phyloP scores from a whole-genome alignment of 2,329 filamentous ascomycete species.

The Colletotrichum cordylinicola region DNA sequence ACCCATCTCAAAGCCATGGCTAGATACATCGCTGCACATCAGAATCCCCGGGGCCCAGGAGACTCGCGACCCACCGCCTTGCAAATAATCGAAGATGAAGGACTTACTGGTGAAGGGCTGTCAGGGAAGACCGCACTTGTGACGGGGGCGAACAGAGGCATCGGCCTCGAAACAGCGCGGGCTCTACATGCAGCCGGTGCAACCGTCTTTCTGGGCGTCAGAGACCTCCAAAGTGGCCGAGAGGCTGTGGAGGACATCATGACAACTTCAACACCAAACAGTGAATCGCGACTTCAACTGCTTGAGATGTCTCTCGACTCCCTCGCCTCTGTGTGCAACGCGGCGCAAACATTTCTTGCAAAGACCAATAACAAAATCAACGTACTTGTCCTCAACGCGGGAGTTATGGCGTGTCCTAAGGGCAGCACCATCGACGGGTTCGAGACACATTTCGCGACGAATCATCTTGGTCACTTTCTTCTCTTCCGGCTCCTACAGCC shows the following conservation, averaged over 20 bases:
- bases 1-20: neutral
- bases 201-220: constrained; percentile 37
- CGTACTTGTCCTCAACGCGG: constrained; percentile 37
- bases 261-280: neutral
- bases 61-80: constrained; percentile 46
- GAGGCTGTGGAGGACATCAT: constrained; percentile 26
- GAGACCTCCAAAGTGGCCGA: constrained; percentile 37
- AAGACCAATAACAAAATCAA: constrained; percentile 29
- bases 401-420: constrained; percentile 17
- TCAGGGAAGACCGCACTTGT: constrained; percentile 39
- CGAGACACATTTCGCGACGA: constrained; percentile 53
- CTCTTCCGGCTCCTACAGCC: constrained; percentile 57
- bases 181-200: constrained; percentile 42
- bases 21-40: neutral
- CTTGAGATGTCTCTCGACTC: constrained; percentile 24
- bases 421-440: constrained; percentile 20
- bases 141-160: constrained; percentile 41
- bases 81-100: constrained; percentile 42
- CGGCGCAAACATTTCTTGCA: constrained; percentile 31
- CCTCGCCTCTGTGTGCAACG: neutral
- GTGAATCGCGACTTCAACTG: neutral
- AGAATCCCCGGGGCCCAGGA: constrained; percentile 32
- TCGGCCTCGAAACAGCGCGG: constrained; percentile 41
- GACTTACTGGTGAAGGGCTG: constrained; percentile 31
- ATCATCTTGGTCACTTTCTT: constrained; percentile 59